phyloP scores from a whole-genome alignment of 1,284 basidiomycete species.

The Lignosus rhinocerotis region DNA sequence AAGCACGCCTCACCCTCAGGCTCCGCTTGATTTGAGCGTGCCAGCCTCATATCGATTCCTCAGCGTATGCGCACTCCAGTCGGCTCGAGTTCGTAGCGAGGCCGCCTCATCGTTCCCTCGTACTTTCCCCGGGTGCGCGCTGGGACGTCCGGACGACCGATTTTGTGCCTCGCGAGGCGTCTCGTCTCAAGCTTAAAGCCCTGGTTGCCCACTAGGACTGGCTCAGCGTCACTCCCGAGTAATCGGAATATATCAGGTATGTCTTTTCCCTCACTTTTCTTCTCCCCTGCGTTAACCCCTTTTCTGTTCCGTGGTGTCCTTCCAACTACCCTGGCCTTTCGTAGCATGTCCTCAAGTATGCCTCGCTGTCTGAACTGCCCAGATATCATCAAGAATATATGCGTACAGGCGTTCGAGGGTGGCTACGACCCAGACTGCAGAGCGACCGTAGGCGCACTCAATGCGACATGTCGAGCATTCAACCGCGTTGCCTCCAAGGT shows the following conservation, averaged over 20 bases:
- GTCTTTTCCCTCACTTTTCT: neutral
- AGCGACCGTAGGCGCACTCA: constrained; percentile 14
- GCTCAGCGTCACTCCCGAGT: neutral
- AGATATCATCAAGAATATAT: constrained; percentile 18
- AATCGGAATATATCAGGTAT: neutral
- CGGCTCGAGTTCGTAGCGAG: constrained; percentile 2
- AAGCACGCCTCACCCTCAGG: neutral
- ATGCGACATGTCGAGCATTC: constrained; percentile 12
- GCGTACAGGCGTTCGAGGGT: constrained; percentile 20
- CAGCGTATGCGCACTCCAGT: neutral
- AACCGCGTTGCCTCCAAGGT: constrained; percentile 16
- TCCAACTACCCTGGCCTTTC: neutral
- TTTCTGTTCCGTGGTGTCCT: neutral
- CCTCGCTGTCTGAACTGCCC: constrained; percentile 8
- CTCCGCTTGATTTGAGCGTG: constrained; percentile 13
- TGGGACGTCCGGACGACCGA: neutral
- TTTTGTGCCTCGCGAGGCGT: constrained; percentile 11
- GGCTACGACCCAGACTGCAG: constrained; percentile 20
- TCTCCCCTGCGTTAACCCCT: neutral
- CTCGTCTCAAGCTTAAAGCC: constrained; percentile 6
- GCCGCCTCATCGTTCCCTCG: constrained; percentile 2
- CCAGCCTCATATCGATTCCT: neutral
- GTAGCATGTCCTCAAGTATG: constrained; percentile 4
- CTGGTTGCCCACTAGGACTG: neutral
- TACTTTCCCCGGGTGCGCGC: neutral